A percentile compares a stretch with the other conserved stretches of the same genome.
These are phyloP conservation scores for Xylariaceae sp. DNA, from an alignment of 2,329 filamentous ascomycete genomes.

Conservation along the genomic window DNA sequence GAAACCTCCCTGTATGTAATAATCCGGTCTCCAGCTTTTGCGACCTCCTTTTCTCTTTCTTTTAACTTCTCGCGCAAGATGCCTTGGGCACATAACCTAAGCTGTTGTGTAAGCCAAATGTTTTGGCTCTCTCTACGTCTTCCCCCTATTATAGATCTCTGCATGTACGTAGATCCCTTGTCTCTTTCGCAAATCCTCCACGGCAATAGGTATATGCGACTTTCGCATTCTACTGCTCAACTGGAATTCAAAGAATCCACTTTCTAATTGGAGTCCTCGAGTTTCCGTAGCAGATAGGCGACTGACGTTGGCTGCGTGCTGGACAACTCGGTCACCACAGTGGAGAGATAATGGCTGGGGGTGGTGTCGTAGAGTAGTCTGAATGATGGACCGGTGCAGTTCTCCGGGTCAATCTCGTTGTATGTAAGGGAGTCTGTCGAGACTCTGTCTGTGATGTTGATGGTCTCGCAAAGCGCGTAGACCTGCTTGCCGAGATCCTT, in stretches of 20 bases:
- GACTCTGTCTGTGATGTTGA: conserved; percentile 86
- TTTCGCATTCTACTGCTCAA: conserved; percentile 2
- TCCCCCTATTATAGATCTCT: conserved; percentile 9
- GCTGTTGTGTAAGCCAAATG: no score
- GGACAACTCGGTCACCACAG: conserved; percentile 88
- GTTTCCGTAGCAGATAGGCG: conserved; percentile 54
- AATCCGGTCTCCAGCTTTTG: no score
- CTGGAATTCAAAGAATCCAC: conserved; percentile 12
- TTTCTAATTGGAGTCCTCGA: conserved; percentile 49
- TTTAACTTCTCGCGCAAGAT: no score
- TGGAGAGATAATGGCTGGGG: conserved; percentile 76
- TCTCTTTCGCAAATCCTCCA: conserved; percentile 10
- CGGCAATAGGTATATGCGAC: conserved; percentile 1
- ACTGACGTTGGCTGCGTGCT: conserved; percentile 82
- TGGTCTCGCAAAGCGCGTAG: conserved; percentile 84
- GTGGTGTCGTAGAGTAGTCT: conserved; percentile 87
- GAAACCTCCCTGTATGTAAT: no score
- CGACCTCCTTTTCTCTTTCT: no score
- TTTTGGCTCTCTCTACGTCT: background rate
- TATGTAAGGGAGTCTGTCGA: conserved; percentile 87
- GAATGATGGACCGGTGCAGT: conserved; percentile 50
- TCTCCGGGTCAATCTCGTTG: conserved; percentile 83
- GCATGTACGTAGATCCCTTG: conserved; percentile 16
- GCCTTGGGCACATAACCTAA: no score
- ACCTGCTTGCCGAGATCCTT: conserved; percentile 71